Evolutionary conservation across 768 basidiomycete genomes (phyloP).

Genomic region (Gymnopilus junonius): DNA sequence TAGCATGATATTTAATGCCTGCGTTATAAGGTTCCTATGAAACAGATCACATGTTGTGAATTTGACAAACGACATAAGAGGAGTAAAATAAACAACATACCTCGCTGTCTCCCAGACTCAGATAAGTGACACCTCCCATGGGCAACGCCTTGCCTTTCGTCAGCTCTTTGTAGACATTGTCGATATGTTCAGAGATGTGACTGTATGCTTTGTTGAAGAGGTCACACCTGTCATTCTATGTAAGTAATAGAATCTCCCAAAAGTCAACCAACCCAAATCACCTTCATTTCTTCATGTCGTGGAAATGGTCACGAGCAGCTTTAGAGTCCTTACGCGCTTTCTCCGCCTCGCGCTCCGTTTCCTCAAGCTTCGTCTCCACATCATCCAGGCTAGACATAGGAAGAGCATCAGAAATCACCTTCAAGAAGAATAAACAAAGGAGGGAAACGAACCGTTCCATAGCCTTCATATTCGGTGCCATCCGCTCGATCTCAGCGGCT

Average conservation of each 20-base stretch:
- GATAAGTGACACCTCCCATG: conserved; percentile 95
- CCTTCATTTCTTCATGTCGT: conserved; percentile 84
- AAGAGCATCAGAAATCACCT: background rate
- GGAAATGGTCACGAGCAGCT: conserved; percentile 89
- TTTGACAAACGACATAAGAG: background rate
- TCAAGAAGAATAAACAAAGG: background rate
- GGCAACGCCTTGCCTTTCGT: conserved; percentile 95
- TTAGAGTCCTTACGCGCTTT: conserved; percentile 91
- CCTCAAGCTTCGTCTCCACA: conserved; percentile 80
- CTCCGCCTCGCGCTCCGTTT: conserved; percentile 93
- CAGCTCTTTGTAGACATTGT: conserved; percentile 95
- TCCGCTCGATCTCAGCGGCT: conserved; percentile 81
- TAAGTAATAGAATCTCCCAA: background rate
- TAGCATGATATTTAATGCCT: conserved; percentile 97
- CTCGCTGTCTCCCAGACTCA: conserved; percentile 95
- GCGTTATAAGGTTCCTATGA: conserved; percentile 38
- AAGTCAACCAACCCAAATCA: conserved; percentile 35
- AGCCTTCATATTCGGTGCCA: conserved; percentile 98
- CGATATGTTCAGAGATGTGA: conserved; percentile 94
- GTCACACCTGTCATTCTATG: conserved; percentile 51
- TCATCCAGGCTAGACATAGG: conserved; percentile 65
- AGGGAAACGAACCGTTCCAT: conserved; percentile 72
- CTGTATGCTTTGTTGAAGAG: conserved; percentile 96
- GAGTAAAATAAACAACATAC: conserved; percentile 43
- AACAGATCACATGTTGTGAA: background rate